A percentile compares a stretch with the other conserved stretches of the same genome.
Conservation (phyloP, 306 rosid genomes). For the Quercus robur region DNA sequence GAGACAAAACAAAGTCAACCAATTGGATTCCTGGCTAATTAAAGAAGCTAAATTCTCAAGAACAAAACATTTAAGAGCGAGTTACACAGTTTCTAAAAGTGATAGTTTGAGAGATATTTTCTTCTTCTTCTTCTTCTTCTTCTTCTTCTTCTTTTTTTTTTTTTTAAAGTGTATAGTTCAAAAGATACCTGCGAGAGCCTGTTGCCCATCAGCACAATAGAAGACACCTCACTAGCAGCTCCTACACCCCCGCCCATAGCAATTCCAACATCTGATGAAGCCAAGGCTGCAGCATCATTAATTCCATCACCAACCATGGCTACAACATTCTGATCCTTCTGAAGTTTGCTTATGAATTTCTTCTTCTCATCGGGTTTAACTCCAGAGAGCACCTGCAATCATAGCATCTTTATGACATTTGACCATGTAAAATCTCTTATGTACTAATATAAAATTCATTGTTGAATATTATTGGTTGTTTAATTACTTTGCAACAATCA, state of each 20-base stretch:
- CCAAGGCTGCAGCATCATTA: conserved; percentile 97
- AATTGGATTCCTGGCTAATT: neutral
- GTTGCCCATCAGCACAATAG: conserved; percentile 86
- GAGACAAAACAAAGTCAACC: neutral
- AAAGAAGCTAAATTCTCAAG: neutral
- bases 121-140: too few relatives aligned
- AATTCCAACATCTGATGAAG: conserved; percentile 82
- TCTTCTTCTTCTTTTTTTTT: too few relatives aligned
- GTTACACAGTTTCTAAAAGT: neutral
- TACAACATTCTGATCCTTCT: conserved; percentile 57
- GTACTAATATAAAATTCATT: conserved; percentile 1
- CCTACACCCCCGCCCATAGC: conserved; percentile 98
- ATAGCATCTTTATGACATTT: conserved; percentile 1
- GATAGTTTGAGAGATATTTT: neutral
- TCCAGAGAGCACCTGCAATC: conserved; percentile 71
- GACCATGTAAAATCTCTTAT: neutral
- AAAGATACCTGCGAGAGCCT: conserved; percentile 77
- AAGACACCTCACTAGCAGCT: conserved; percentile 98
- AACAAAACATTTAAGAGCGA: neutral
- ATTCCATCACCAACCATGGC: conserved; percentile 99
- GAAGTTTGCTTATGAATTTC: conserved; percentile 66
- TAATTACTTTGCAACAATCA: neutral
- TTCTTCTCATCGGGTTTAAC: conserved; percentile 84
- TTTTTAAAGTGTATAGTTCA: neutral
- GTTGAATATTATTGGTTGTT: neutral